Evolutionary conservation across 495 filamentous ascomycete genomes (phyloP), one percentile per base, ranked within the genome.

Genomic region (Corynascus novoguineensis): DNA sequence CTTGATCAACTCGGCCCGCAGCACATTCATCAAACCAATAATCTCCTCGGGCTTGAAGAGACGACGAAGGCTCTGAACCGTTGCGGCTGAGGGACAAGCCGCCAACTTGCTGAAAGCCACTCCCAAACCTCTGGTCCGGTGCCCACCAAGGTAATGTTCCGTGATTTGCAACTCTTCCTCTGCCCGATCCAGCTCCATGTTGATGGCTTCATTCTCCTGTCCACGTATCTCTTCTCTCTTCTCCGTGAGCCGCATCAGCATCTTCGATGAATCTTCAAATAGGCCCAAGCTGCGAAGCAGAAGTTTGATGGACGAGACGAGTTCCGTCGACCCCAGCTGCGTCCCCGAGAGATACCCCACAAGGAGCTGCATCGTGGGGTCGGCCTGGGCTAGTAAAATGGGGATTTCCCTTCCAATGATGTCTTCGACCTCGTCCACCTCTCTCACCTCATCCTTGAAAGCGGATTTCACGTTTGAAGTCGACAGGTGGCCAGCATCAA

Each of bases 1-100:
- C 49, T 77, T 76, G 29, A 78, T 77, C 19, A 90, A 71, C 60
- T 88, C 81, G 46, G 80, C 73, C 25, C 84, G 80, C 21, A 96
- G 80, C 3, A 92, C 78, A 55, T 88, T 81, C 61, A 95, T 82
- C 51, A 95, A 76, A 27, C 82, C 81, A 41, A 89, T 73, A 21
- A 87, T 77, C 51, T 96, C 89, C 21, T 84, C 74, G 8, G 78
- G 81, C 14, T 79, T 80, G 60, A 91, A 81, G 21, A 77, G 80
- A 9, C 75, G 73, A 54, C 87, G 86, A 32, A 97, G 75, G 32
- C 83, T 78, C 54, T 79, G 70, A 12, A 84, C 79, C 22, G 87
- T 79, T 0, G 76, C 63, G 0, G 73, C 52, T 17, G 72, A 60
- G 0, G 89, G 82, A 61, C 86, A 87, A 21, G 75, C 67, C 62